These are phyloP conservation scores for Parathielavia appendiculata DNA, from an alignment of 495 filamentous ascomycete species.

Conservation along the genomic window DNA sequence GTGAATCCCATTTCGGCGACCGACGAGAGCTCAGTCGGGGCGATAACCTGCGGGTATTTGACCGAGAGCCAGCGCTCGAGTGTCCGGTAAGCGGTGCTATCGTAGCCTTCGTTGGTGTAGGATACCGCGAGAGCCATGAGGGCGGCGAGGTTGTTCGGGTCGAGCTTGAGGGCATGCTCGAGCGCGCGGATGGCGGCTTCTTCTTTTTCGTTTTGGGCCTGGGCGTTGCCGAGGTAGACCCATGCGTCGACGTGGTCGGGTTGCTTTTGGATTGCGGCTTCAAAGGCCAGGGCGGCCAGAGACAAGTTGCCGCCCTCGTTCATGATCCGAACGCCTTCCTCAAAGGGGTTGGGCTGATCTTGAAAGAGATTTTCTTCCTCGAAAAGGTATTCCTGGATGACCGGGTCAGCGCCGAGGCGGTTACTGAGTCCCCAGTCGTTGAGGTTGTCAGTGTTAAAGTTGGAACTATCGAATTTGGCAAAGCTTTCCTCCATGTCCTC, in stretches of 20 bases:
- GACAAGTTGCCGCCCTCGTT: conserved; percentile 88
- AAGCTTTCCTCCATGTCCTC: conserved; percentile 57
- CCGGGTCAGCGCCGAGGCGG: conserved; percentile 56
- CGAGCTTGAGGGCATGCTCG: conserved; percentile 83
- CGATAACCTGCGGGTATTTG: conserved; percentile 80
- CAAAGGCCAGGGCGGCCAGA: conserved; percentile 91
- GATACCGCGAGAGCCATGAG: conserved; percentile 93
- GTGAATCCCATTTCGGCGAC: conserved; percentile 81
- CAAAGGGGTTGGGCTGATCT: conserved; percentile 70
- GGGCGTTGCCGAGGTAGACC: conserved; percentile 82
- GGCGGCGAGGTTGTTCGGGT: conserved; percentile 78
- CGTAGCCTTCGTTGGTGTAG: conserved; percentile 99
- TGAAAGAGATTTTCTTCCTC: conserved; percentile 88
- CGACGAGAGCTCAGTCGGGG: conserved; percentile 59
- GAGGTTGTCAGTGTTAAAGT: conserved; percentile 66
- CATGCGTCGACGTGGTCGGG: conserved; percentile 84
- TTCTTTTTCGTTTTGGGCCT: conserved; percentile 98
- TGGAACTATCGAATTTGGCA: conserved; percentile 61
- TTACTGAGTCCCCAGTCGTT: conserved; percentile 47
- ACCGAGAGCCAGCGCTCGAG: conserved; percentile 92
- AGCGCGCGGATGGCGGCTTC: conserved; percentile 95
- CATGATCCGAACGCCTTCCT: conserved; percentile 87
- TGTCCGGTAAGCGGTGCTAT: conserved; percentile 91
- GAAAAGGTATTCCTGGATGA: conserved; percentile 85
- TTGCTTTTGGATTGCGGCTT: conserved; percentile 88